Conservation (phyloP, 2,329 filamentous ascomycete species). For the Grosmannia serpens region DNA sequence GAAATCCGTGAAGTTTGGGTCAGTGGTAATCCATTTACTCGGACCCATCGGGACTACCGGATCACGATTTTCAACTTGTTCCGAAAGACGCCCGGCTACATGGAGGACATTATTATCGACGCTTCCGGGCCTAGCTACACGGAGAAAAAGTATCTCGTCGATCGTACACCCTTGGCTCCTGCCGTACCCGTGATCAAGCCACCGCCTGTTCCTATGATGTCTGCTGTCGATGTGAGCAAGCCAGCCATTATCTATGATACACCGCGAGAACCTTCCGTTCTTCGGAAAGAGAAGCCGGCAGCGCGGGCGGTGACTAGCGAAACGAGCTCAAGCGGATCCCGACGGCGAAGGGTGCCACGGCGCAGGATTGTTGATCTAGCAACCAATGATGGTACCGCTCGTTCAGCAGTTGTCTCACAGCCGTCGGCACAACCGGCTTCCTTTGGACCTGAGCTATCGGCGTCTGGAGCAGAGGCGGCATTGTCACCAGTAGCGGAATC, state of each 20-base stretch:
- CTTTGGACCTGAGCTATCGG: background rate
- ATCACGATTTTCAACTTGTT: constrained; percentile 95
- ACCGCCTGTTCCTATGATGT: constrained; percentile 43
- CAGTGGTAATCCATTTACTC: constrained; percentile 81
- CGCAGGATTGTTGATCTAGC: constrained; percentile 54
- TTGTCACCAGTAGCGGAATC: constrained; percentile 12
- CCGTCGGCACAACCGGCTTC: constrained; percentile 13
- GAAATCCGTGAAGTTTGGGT: constrained; percentile 91
- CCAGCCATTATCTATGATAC: constrained; percentile 45
- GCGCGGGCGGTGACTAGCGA: constrained; percentile 45
- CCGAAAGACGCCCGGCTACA: constrained; percentile 77
- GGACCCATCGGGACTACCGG: constrained; percentile 74
- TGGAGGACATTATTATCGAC: constrained; percentile 84
- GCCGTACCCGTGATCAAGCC: constrained; percentile 70
- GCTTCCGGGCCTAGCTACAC: constrained; percentile 70
- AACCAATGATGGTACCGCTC: constrained; percentile 29
- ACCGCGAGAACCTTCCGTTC: constrained; percentile 36
- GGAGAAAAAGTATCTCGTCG: constrained; percentile 74
- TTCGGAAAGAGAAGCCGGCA: constrained; percentile 48
- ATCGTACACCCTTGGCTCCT: constrained; percentile 65
- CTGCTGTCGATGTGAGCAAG: constrained; percentile 56
- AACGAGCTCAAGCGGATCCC: constrained; percentile 44
- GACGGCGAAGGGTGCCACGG: constrained; percentile 49
- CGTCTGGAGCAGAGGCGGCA: background rate
- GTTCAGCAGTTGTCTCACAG: background rate